Evolutionary conservation across 768 basidiomycete genomes (phyloP), one percentile per base, ranked within the genome.

Genomic region (Amanita thiersii): DNA sequence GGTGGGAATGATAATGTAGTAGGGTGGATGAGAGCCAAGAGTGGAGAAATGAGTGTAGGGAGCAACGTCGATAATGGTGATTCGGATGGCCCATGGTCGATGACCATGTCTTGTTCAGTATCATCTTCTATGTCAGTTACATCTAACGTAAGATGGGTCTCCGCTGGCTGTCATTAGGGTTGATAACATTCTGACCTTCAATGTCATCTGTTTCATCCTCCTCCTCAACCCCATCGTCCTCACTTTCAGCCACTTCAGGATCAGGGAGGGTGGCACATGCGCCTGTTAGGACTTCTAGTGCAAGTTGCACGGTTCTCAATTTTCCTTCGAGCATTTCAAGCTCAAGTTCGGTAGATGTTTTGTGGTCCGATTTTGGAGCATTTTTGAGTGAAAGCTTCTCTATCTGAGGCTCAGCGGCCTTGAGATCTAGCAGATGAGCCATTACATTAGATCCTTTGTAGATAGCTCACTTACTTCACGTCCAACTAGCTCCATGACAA

Each of bases 191-290:
- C 44, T 39, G 59, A 46, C 17, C 39, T 4, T 50, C 54, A 20
- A 41, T 35, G 10, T 45, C 48, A 20, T 67, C 63, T 18, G 69
- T 61, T 7, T 62, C 57, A 9, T 56, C 52, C n/a, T 54, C 60
- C 15, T 61, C 53, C 26, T 48, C 59, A 40, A 54, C 61, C 48
- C 66, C 69, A 52, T 72, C 67, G 18, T 63, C 62, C 8, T 59
- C 59, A 12, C 56, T 56, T 0, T 53, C 48, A 20, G 56, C 59
- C 32, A 68, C 63, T 40, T 80, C 77, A 12, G 83, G 77, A 51
- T 90, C 88, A 3, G 88, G 88, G 29, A 96, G 62, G 4, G 81
- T 87, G 14, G 91, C 91, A 56, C 88, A 96, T n/a, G 75, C 67
- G 21, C 84, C 84, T 0, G 90, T 93, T 47, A 96, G 59, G 37